Evolutionary conservation across 2,329 filamentous ascomycete species (phyloP).

Genomic region (Botrytis hyacinthi): DNA sequence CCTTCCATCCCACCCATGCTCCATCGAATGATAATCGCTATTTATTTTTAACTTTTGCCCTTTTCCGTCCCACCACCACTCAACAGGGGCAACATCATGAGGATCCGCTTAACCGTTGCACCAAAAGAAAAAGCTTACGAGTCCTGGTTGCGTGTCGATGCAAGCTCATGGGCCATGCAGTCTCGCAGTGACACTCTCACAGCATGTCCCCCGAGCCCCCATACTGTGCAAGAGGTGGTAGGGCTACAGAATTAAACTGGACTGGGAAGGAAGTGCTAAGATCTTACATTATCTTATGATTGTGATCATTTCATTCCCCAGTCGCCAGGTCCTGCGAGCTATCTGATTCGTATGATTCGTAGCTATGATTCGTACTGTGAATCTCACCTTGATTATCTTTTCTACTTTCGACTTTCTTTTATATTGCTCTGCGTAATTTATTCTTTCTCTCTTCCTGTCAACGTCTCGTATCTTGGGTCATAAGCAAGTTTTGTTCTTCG

Average conservation of each 20-base stretch:
- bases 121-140: slow-evolving; percentile 6
- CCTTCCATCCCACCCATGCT: neutral
- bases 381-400: neutral
- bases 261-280: neutral
- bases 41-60: neutral
- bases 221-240: neutral
- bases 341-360: neutral
- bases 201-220: neutral
- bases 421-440: neutral
- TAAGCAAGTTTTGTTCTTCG: neutral
- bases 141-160: slow-evolving; percentile 14
- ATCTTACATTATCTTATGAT: neutral
- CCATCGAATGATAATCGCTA: neutral
- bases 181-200: neutral
- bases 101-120: neutral
- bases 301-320: neutral
- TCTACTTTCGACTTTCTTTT: neutral
- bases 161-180: neutral
- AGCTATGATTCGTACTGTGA: neutral
- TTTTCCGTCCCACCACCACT: neutral
- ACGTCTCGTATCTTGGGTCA: neutral
- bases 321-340: too few species aligned
- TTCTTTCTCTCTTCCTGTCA: neutral
- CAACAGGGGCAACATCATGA: neutral
- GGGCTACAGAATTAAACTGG: neutral